Conservation (phyloP, 2,329 filamentous ascomycete genomes). For the Pseudogymnoascus sp. region DNA sequence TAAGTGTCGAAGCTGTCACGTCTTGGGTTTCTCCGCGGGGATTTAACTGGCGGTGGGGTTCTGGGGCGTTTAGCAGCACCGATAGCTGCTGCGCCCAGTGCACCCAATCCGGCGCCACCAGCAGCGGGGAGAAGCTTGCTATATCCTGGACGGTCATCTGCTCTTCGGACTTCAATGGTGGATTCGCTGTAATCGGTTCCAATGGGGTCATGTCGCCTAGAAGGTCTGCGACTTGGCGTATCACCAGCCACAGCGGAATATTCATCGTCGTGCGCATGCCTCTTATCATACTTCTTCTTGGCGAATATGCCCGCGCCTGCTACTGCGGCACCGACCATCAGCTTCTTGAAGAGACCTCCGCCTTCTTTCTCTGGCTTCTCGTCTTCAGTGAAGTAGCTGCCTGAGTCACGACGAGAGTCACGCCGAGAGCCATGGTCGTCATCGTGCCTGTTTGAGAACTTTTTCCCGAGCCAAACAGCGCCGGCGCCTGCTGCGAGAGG, state of each 20-base stretch:
- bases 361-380: slow-evolving; percentile 50
- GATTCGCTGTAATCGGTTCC: slow-evolving; percentile 41
- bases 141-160: slow-evolving; percentile 31
- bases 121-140: slow-evolving; percentile 3
- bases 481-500: slow-evolving; percentile 50
- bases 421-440: slow-evolving; percentile 29
- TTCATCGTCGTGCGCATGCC: slow-evolving; percentile 46
- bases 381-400: slow-evolving; percentile 47
- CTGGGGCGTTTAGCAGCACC: slow-evolving; percentile 38
- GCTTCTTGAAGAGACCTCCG: slow-evolving; percentile 50
- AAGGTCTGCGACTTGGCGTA: slow-evolving; percentile 44
- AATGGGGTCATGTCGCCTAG: slow-evolving; percentile 25
- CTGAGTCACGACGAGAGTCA: slow-evolving; percentile 41
- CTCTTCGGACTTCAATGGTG: slow-evolving; percentile 18
- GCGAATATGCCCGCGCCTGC: slow-evolving; percentile 55
- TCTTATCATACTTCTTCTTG: slow-evolving; percentile 48
- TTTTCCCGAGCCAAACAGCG: slow-evolving; percentile 39
- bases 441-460: slow-evolving; percentile 19
- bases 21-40: slow-evolving; percentile 36
- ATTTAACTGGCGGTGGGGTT: slow-evolving; percentile 33
- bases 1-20: slow-evolving; percentile 45
- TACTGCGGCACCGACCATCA: slow-evolving; percentile 52
- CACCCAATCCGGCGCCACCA: slow-evolving; percentile 1
- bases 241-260: slow-evolving; percentile 56
- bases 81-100: slow-evolving; percentile 33